Conservation (phyloP, 306 rosid genomes). For the Quercus gilva region DNA sequence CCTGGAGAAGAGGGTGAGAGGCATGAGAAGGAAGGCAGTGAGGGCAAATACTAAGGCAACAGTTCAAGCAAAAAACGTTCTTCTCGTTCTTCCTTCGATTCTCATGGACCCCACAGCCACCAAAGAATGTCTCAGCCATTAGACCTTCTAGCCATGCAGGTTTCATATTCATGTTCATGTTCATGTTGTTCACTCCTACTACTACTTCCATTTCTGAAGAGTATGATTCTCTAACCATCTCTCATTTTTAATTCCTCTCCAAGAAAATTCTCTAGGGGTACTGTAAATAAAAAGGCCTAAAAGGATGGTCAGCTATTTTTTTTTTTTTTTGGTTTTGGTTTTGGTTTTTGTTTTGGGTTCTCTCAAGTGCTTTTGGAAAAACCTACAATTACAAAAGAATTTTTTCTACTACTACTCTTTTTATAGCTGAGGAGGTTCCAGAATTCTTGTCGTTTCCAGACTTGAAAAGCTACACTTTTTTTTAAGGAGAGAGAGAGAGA, state of each 20-base stretch:
- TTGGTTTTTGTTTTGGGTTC: not conserved
- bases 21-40: conserved; percentile 84
- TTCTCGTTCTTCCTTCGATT: conserved; percentile 89
- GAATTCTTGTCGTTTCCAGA: conserved; percentile 44
- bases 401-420: conserved; percentile 24
- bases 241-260: not conserved
- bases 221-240: conserved; percentile 30
- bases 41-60: conserved; percentile 88
- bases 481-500: not conserved
- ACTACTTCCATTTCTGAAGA: conserved; percentile 20
- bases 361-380: conserved; percentile 15
- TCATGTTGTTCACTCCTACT: conserved; percentile 13
- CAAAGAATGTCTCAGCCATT: conserved; percentile 88
- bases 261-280: not conserved
- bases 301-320: not conserved
- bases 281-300: too few relatives aligned
- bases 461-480: not conserved
- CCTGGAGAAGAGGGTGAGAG: conserved; percentile 93
- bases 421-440: conserved; percentile 52
- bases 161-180: conserved; percentile 30
- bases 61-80: conserved; percentile 90
- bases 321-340: not conserved
- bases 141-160: conserved; percentile 94
- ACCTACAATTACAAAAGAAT: conserved; percentile 28
- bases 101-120: conserved; percentile 80